Base-by-base conservation (phyloP, 1,139 yeast species). In the Pichia sp. region DNA sequence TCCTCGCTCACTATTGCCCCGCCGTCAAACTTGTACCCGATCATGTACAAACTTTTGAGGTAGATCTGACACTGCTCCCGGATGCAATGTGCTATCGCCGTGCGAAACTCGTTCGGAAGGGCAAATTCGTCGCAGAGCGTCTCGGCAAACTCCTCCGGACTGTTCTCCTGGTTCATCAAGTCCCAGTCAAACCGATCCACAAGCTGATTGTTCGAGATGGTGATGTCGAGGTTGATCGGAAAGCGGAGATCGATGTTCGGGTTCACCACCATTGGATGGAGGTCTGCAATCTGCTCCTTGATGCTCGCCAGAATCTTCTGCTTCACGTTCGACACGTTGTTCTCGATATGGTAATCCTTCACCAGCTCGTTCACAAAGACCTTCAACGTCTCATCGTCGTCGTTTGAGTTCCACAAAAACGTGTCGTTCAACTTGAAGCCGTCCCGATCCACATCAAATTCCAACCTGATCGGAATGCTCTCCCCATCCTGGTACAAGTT, bases 101-200 rank as follows among this genome's bases (percentile, higher is more conserved):
- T 89, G 19, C 82, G 75, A 68, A 93, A 93, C 67, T 93, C 99
- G 0, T 92, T 90, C 0, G 97, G 90, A 45, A 93, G 74, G 47
- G 84, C 79, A 71, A 95, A 73, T 62, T 93, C 99, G 53, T 81
- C 85, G 66, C 93, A 84, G 76, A 92, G 73, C 6, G 75, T 71
- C 34, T 75, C 75, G 0, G 98, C 96, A 75, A 93, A 93, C 61
- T 87, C 93, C 67, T 93, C 98, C 0, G 99, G 97, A 63, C 80
- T 85, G 64, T 85, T 87, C 31, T 87, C 92, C 1, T 82, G 78
- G 61, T 82, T 84, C 60, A 89, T 85, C 49, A 95, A 78, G 69
- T 93, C 98, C 99, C 99, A 93, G 70, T 93, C 99, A 71, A 93
- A 90, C 66, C 87, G 93, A 70, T 93, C 99, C 15, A 84, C 78